These are phyloP conservation scores for Colletotrichum falcatum DNA, from an alignment of 2,329 filamentous ascomycete species.

Conservation along the genomic window DNA sequence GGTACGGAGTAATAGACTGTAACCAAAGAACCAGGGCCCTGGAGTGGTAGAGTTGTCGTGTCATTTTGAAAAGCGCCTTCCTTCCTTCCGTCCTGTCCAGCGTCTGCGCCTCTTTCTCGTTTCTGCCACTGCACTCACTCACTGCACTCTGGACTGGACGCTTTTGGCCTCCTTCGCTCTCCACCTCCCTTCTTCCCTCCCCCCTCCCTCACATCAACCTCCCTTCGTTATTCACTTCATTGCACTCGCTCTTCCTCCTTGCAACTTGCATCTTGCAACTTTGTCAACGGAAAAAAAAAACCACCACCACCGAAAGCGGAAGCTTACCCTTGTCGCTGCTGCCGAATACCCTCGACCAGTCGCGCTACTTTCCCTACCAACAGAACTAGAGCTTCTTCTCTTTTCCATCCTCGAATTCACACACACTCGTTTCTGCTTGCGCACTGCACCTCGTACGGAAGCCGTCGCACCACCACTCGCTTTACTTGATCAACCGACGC, in stretches of 20 bases:
- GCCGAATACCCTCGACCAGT: not conserved
- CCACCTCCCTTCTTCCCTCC: constrained; percentile 18
- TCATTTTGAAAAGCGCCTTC: constrained; percentile 30
- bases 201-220: not conserved
- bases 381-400: constrained; percentile 9
- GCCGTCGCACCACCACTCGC: constrained; percentile 16
- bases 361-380: not conserved
- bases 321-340: constrained; percentile 11
- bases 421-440: constrained; percentile 37
- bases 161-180: constrained; percentile 3
- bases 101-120: constrained; percentile 1
- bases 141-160: not conserved
- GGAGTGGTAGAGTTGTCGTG: constrained; percentile 29
- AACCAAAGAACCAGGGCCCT: not conserved
- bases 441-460: constrained; percentile 28
- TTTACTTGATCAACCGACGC: not conserved
- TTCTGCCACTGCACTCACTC: not conserved
- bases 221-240: constrained; percentile 22
- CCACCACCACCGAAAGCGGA: not conserved
- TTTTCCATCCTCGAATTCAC: constrained; percentile 10
- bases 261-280: not conserved
- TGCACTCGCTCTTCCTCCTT: constrained; percentile 34
- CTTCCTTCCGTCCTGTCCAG: constrained; percentile 2
- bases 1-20: not conserved
- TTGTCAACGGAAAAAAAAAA: not conserved